phyloP scores from a whole-genome alignment of 192 early-diverging fungal genomes.

The Chytriomyces hyalinus region DNA sequence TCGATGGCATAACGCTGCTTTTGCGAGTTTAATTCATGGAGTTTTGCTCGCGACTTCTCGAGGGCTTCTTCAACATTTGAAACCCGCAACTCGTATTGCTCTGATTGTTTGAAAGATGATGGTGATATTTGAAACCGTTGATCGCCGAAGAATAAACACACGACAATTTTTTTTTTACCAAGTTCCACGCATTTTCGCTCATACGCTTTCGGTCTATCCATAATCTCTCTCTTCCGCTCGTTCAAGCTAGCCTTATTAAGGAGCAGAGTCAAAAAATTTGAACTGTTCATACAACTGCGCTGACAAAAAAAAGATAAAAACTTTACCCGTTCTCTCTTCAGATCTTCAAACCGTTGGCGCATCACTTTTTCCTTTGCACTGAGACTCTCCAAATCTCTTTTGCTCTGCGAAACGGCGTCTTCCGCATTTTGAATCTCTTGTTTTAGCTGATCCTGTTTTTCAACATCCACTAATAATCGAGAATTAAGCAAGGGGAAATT shows the following conservation, averaged over 20 bases:
- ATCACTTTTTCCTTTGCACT: constrained; percentile 44
- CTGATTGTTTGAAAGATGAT: constrained; percentile 24
- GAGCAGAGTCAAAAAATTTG: not conserved
- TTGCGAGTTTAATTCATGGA: constrained; percentile 8
- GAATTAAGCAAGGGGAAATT: not conserved
- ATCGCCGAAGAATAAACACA: not conserved
- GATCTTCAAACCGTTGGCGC: constrained; percentile 41
- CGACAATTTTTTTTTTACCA: constrained; percentile 40
- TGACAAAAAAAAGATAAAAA: not conserved
- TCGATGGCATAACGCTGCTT: constrained; percentile 17
- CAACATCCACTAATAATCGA: constrained; percentile 48
- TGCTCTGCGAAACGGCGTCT: constrained; percentile 30
- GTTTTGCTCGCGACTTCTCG: constrained; percentile 25
- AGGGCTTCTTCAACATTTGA: constrained; percentile 20
- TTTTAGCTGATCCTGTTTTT: constrained; percentile 39
- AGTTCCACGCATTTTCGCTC: constrained; percentile 40
- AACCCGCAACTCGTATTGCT: constrained; percentile 14
- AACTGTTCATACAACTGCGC: not conserved
- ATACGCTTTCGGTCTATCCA: constrained; percentile 37
- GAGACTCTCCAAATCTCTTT: constrained; percentile 33
- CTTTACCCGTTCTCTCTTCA: constrained; percentile 52
- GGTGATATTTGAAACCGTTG: not conserved
- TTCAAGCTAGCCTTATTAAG: constrained; percentile 41
- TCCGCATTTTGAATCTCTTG: constrained; percentile 42
- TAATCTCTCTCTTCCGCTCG: constrained; percentile 41